phyloP scores from a whole-genome alignment of 2,329 filamentous ascomycete species.

The Epichloe brachyelytri region DNA sequence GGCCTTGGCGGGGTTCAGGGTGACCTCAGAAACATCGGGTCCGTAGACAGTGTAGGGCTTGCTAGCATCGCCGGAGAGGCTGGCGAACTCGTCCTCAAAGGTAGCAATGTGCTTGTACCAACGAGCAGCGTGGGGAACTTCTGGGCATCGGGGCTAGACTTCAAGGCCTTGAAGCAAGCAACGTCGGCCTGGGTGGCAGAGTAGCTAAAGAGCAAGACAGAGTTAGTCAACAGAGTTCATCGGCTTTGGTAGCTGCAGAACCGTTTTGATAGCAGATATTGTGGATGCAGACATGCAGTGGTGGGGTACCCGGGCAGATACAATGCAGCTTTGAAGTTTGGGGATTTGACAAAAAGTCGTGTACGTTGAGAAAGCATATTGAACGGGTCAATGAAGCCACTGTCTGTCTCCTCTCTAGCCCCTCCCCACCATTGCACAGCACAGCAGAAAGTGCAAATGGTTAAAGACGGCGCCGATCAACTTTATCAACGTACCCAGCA shows the following conservation, averaged over 20 bases:
- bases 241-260: background rate
- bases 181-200: conserved; percentile 89
- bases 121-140: conserved; percentile 88
- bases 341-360: background rate
- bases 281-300: background rate
- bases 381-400: background rate
- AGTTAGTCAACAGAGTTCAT: background rate
- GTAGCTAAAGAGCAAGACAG: conserved; percentile 24
- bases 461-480: background rate
- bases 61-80: conserved; percentile 79
- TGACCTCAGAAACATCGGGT: conserved; percentile 64
- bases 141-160: conserved; percentile 57
- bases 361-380: too few relatives aligned
- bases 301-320: background rate
- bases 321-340: background rate
- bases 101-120: conserved; percentile 99
- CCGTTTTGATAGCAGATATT: background rate
- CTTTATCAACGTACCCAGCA: conserved; percentile 49
- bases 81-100: conserved; percentile 85
- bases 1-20: conserved; percentile 77
- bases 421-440: background rate
- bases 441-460: background rate
- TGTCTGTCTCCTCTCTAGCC: background rate
- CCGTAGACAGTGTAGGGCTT: conserved; percentile 86
- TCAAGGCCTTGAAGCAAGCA: conserved; percentile 83